Evolutionary conservation across 805 yeast genomes (phyloP), one percentile per base, ranked within the genome.

Genomic region (Zygosaccharomyces siamensis): DNA sequence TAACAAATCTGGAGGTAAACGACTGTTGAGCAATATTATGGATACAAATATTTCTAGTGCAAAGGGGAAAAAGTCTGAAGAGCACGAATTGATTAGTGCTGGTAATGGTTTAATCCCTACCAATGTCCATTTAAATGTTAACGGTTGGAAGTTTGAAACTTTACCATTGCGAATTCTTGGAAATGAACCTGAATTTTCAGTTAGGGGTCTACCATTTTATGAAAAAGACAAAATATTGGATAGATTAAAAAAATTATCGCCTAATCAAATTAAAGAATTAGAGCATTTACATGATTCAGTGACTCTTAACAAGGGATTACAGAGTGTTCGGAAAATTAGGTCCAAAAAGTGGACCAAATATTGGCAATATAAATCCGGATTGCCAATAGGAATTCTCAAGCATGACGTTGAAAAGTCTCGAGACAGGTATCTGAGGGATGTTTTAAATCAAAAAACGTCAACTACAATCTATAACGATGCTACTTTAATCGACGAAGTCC

Each of bases 201-300:
- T 32, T 1, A 72, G 63, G 54, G 81, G 82, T 0, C 57, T 78
- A 30, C 79, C 80, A 0, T 68, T 64, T 33, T 77, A 71, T 53
- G 61, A 69, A 24, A 64, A 61, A 31, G 56, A 52, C 38, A 59
- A 16, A 43, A 62, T 46, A 41, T 54, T 47, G 50, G 59, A 49
- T 58, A 70, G 67, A 56, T 66, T 47, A 51, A 61, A 45, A 46
- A 47, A 43, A 61, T 64, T 61, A 58, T 62, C 66, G 38, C 64
- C 62, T 58, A 71, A 53, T 64, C 56, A 72, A 27, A 63, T 78
- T 20, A 72, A 66, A 48, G 78, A 76, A 52, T 58, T 77, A 30
- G 81, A 78, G 52, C 74, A 75, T 53, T 52, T 70, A 5, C 83
- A 78, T 50, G 78, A 79, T 37, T 65, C 73, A 7, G 76, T 77